These are phyloP conservation scores for Schwanniomyces vanrijiae DNA, from an alignment of 805 yeast species.

Conservation along the genomic window DNA sequence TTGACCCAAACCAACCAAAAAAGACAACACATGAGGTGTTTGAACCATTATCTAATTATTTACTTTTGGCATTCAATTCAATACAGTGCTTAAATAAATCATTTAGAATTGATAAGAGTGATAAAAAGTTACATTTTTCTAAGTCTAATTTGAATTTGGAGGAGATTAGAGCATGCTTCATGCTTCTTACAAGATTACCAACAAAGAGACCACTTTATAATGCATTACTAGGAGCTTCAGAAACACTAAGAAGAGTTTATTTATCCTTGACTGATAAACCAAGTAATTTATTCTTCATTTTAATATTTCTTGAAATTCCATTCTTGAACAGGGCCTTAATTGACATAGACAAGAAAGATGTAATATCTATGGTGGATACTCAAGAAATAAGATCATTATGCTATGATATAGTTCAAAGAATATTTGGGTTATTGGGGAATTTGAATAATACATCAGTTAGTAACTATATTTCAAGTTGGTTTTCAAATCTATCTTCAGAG, in stretches of 20 bases:
- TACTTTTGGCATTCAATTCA: slow-evolving; percentile 50
- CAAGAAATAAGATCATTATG: slow-evolving; percentile 56
- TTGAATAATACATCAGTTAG: slow-evolving; percentile 34
- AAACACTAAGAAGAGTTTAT: slow-evolving; percentile 47
- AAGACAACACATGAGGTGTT: slow-evolving; percentile 35
- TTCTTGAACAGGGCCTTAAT: slow-evolving; percentile 49
- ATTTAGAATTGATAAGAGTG: slow-evolving; percentile 38
- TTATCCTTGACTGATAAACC: slow-evolving; percentile 44
- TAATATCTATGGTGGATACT: slow-evolving; percentile 34
- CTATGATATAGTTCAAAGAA: slow-evolving; percentile 69
- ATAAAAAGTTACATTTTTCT: slow-evolving; percentile 38
- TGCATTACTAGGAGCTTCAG: slow-evolving; percentile 52
- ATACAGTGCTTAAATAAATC: slow-evolving; percentile 51
- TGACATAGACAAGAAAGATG: slow-evolving; percentile 18
- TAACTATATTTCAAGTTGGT: slow-evolving; percentile 55
- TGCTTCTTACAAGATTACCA: slow-evolving; percentile 49
- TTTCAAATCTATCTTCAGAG: slow-evolving; percentile 42
- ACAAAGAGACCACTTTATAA: slow-evolving; percentile 59
- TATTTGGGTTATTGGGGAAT: slow-evolving; percentile 66
- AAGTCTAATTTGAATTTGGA: slow-evolving; percentile 49
- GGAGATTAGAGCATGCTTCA: slow-evolving; percentile 49
- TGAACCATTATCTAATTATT: slow-evolving; percentile 50
- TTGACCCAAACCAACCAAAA: slow-evolving; percentile 15
- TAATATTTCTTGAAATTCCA: slow-evolving; percentile 72
- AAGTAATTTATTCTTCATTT: slow-evolving; percentile 52